Evolutionary conservation across 106 monocot genomes (phyloP).

Genomic region (Dioscorea dumetorum): DNA sequence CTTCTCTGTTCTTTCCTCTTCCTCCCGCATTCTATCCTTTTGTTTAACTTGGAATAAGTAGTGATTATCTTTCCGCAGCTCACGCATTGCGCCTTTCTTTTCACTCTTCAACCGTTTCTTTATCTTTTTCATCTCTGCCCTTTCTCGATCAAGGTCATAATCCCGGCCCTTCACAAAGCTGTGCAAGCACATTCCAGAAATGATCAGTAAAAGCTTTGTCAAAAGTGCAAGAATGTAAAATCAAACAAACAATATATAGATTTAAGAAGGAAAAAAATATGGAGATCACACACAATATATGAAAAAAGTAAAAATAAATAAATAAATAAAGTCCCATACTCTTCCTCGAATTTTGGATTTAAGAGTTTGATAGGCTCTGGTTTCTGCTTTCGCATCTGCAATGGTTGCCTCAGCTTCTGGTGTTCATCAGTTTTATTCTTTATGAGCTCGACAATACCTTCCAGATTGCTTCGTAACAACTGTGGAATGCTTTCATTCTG

Average conservation of each 20-base stretch:
- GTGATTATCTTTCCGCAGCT: conserved; percentile 86
- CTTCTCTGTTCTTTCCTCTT: conserved; percentile 76
- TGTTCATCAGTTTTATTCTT: conserved; percentile 45
- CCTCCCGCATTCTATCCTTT: conserved; percentile 32
- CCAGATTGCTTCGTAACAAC: conserved; percentile 37
- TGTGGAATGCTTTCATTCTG: conserved; percentile 34
- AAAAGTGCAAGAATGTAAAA: not conserved
- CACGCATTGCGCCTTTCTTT: conserved; percentile 78
- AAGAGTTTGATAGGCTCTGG: conserved; percentile 71
- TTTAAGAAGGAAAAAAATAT: not conserved
- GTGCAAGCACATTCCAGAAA: conserved; percentile 13
- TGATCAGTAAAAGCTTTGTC: not conserved
- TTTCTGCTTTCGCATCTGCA: conserved; percentile 85
- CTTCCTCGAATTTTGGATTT: conserved; percentile 93
- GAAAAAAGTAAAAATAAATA: no score
- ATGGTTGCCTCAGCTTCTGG: conserved; percentile 52
- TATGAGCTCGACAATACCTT: conserved; percentile 51
- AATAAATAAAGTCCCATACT: no score
- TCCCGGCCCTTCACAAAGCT: conserved; percentile 92
- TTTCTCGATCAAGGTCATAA: conserved; percentile 97
- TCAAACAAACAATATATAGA: not conserved
- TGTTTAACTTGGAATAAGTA: conserved; percentile 66
- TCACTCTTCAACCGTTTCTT: conserved; percentile 78
- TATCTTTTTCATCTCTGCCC: conserved; percentile 75
- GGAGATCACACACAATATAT: no score